Percentiles rank a stretch among this genome's conserved stretches.
These are phyloP conservation scores for Fomitopsis betulina DNA, from an alignment of 1,284 basidiomycete species.

Conservation along the genomic window DNA sequence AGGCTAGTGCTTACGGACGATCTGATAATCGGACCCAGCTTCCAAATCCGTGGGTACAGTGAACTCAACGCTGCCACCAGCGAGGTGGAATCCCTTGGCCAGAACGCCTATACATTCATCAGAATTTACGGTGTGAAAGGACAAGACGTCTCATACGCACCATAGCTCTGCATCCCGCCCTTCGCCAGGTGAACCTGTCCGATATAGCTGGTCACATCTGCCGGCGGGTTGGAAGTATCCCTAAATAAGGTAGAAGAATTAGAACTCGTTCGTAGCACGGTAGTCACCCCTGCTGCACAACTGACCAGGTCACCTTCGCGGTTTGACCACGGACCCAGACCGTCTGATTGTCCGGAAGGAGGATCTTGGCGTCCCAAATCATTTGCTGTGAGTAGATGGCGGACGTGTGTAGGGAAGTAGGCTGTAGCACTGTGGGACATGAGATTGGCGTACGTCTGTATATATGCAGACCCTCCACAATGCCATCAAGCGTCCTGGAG, in stretches of 20 bases:
- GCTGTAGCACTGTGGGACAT: background rate
- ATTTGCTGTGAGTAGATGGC: background rate
- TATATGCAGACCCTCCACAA: background rate
- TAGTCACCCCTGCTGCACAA: background rate
- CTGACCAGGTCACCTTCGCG: constrained; percentile 43
- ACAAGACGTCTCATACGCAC: constrained; percentile 17
- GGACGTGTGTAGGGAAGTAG: background rate
- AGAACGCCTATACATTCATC: constrained; percentile 24
- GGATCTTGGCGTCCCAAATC: constrained; percentile 42
- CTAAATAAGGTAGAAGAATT: constrained; percentile 17
- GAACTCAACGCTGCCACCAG: constrained; percentile 32
- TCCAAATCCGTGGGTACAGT: constrained; percentile 20
- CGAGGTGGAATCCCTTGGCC: constrained; percentile 37
- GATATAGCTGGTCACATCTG: constrained; percentile 40
- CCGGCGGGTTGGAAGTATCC: constrained; percentile 36
- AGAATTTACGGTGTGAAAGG: background rate
- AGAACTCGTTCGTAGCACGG: no score
- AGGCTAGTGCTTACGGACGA: constrained; percentile 23
- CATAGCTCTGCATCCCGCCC: constrained; percentile 25
- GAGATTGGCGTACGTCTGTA: no score
- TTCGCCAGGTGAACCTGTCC: constrained; percentile 39
- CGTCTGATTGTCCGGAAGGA: constrained; percentile 31
- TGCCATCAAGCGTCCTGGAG: background rate
- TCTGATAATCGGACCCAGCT: constrained; percentile 21
- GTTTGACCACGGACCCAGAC: constrained; percentile 38